A percentile compares a stretch with the other conserved stretches of the same genome.
Evolutionary conservation across 2,329 filamentous ascomycete species (phyloP).

Genomic region (Epicoccum sorghinum): DNA sequence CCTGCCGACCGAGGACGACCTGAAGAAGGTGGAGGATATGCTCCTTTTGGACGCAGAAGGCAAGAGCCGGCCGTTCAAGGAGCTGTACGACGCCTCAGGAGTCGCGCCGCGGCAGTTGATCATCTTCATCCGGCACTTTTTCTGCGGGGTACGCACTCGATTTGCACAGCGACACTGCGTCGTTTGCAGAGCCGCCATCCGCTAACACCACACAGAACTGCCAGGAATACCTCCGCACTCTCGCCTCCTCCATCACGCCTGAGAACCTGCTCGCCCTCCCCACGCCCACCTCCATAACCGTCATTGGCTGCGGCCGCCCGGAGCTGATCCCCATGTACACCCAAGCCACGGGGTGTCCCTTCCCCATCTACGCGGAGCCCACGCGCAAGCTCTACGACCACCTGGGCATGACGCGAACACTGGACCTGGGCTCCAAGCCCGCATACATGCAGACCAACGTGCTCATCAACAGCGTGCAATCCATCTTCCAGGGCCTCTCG

Average conservation of each 20-base stretch:
- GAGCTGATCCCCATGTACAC: conserved; percentile 71
- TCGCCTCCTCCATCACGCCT: conserved; percentile 63
- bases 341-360: conserved; percentile 67
- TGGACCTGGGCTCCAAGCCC: conserved; percentile 66
- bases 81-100: conserved; percentile 43
- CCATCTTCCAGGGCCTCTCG: conserved; percentile 66
- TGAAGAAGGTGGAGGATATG: conserved; percentile 39
- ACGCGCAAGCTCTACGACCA: conserved; percentile 68
- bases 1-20: conserved; percentile 39
- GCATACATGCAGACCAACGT: conserved; percentile 67
- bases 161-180: neutral
- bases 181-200: neutral
- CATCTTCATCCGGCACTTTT: conserved; percentile 80
- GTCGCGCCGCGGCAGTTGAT: conserved; percentile 62
- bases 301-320: conserved; percentile 75
- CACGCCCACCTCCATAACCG: conserved; percentile 65
- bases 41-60: conserved; percentile 46
- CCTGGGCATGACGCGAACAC: conserved; percentile 72
- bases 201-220: conserved; percentile 63
- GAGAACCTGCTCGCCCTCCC: conserved; percentile 55
- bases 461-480: conserved; percentile 54
- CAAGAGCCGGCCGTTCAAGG: conserved; percentile 45
- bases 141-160: conserved; percentile 71
- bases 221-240: conserved; percentile 72
- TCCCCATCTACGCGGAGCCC: conserved; percentile 80